Conservation (phyloP, 2,329 filamentous ascomycete species). For the Paecilomyces sp. region DNA sequence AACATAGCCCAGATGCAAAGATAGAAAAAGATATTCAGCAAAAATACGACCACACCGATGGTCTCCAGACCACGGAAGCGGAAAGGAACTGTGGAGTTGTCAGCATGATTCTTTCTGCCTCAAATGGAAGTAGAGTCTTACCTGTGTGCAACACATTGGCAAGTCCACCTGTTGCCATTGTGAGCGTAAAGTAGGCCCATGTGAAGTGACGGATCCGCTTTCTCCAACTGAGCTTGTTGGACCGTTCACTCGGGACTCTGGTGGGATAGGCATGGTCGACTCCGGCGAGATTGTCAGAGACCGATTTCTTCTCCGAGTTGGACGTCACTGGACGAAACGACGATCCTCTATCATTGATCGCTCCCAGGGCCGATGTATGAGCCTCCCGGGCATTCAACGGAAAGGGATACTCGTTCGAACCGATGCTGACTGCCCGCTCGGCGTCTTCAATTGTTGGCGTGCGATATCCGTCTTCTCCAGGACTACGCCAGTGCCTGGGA, state of each 20-base stretch:
- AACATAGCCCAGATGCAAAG: constrained; percentile 58
- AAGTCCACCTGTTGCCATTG: constrained; percentile 55
- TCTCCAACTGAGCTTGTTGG: constrained; percentile 37
- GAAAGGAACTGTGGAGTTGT: constrained; percentile 41
- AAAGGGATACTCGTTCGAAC: constrained; percentile 7
- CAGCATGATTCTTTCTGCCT: constrained; percentile 38
- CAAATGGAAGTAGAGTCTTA: constrained; percentile 39
- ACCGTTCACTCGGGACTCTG: neutral
- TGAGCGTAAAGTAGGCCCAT: constrained; percentile 75
- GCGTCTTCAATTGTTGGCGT: constrained; percentile 40
- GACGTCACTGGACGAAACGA: constrained; percentile 8
- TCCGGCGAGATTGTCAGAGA: neutral
- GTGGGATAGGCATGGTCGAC: neutral
- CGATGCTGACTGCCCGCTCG: constrained; percentile 13
- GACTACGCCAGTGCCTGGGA: constrained; percentile 28
- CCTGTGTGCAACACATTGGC: constrained; percentile 53
- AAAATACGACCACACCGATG: constrained; percentile 54
- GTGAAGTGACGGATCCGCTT: constrained; percentile 56
- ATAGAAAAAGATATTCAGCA: constrained; percentile 59
- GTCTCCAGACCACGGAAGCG: constrained; percentile 49
- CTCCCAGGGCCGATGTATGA: constrained; percentile 23
- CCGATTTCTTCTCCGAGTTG: neutral
- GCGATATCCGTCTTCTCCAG: constrained; percentile 37
- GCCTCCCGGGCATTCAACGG: constrained; percentile 12
- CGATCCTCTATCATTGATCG: constrained; percentile 10